Conservation (phyloP, 768 basidiomycete genomes). For the Coprinopsis sp. region DNA sequence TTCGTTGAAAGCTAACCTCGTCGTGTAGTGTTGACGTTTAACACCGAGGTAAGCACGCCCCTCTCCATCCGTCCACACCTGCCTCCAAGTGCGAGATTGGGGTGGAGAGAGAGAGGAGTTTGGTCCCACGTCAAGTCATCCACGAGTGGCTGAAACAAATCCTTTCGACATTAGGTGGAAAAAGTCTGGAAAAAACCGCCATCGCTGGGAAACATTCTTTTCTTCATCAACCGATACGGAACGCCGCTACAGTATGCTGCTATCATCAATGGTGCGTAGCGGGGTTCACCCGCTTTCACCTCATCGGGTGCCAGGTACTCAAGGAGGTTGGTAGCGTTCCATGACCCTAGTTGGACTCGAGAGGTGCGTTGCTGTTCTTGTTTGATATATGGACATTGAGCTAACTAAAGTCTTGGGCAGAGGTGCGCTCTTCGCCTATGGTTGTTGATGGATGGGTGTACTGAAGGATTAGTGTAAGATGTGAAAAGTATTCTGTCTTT, state of each 20-base stretch:
- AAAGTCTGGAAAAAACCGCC: conserved; percentile 24
- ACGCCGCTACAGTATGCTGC: conserved; percentile 23
- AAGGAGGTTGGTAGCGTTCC: conserved; percentile 17
- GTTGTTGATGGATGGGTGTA: no score
- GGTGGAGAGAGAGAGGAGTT: no score
- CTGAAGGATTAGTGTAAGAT: conserved; percentile 10
- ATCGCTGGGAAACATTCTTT: conserved; percentile 20
- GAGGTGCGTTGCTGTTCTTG: conserved; percentile 10
- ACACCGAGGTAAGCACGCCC: conserved; percentile 1
- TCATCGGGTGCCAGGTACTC: not conserved
- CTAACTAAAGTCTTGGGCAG: no score
- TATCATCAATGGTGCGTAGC: conserved; percentile 17
- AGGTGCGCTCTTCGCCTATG: no score
- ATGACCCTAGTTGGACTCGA: conserved; percentile 20
- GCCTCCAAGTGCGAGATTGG: no score
- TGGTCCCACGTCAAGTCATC: no score
- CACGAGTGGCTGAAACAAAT: not conserved
- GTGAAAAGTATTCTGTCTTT: conserved; percentile 23
- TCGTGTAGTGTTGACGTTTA: conserved; percentile 8
- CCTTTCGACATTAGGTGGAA: conserved; percentile 17
- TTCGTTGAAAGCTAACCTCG: not conserved
- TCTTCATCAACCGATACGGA: conserved; percentile 27
- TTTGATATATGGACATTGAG: not conserved
- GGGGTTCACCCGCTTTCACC: no score
- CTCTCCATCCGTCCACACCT: not conserved